phyloP scores from a whole-genome alignment of 1,284 basidiomycete species.

The Ceratobasidium sp. region DNA sequence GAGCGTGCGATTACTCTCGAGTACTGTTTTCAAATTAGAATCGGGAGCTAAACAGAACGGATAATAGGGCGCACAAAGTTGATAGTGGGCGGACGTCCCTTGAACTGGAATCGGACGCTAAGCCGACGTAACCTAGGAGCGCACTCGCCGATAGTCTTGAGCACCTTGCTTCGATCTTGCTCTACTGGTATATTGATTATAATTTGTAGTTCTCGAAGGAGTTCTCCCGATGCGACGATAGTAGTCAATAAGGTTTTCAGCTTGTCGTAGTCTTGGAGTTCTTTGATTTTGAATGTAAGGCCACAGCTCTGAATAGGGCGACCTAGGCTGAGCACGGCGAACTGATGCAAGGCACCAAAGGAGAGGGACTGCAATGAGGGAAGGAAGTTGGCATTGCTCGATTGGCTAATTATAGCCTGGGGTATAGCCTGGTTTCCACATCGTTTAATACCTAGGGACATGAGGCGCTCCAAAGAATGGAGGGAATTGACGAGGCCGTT shows the following conservation, averaged over 20 bases:
- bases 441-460: constrained; percentile 23
- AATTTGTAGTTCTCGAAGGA: constrained; percentile 10
- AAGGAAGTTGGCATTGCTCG: constrained; percentile 23
- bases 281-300: constrained; percentile 14
- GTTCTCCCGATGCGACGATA: neutral
- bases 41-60: neutral
- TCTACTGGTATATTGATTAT: neutral
- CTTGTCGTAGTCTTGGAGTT: neutral
- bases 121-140: constrained; percentile 2
- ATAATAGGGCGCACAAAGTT: neutral
- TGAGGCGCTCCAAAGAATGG: neutral
- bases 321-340: neutral
- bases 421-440: neutral
- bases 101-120: constrained; percentile 9
- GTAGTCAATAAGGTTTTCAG: neutral
- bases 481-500: neutral
- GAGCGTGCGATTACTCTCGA: neutral
- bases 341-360: constrained; percentile 26
- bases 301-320: constrained; percentile 16
- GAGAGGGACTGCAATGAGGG: constrained; percentile 32
- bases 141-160: constrained; percentile 4
- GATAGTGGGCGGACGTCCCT: neutral
- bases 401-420: neutral
- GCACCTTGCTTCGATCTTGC: neutral
- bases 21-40: neutral